These are phyloP conservation scores for Suillus tomentosus DNA, from an alignment of 768 basidiomycete genomes.

Conservation along the genomic window DNA sequence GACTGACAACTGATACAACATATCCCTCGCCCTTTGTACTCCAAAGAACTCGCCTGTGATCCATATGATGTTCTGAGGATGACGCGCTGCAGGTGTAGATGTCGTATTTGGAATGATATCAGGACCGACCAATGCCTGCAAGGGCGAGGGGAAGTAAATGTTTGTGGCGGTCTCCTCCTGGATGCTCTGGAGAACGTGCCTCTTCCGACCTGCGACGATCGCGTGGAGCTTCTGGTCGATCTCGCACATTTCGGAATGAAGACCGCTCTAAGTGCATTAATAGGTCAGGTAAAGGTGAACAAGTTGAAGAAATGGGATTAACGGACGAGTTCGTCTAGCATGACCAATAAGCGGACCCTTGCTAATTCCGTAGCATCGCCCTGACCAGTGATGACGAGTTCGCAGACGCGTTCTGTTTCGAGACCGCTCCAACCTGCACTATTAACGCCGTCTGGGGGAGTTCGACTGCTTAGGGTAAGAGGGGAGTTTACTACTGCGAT, in stretches of 20 bases:
- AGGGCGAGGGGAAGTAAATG: conserved; percentile 89
- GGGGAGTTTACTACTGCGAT: conserved; percentile 93
- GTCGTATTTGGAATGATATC: conserved; percentile 49
- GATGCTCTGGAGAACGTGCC: conserved; percentile 83
- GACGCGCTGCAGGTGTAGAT: conserved; percentile 18
- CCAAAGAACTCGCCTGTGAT: conserved; percentile 98
- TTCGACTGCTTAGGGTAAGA: conserved; percentile 70
- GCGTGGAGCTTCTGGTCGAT: conserved; percentile 94
- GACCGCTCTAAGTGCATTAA: conserved; percentile 62
- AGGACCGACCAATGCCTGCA: conserved; percentile 82
- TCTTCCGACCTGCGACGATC: conserved; percentile 89
- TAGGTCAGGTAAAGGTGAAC: conserved; percentile 15
- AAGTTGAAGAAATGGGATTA: conserved; percentile 15
- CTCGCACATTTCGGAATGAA: conserved; percentile 89
- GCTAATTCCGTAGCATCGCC: conserved; percentile 92
- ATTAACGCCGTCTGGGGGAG: conserved; percentile 74
- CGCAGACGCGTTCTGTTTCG: conserved; percentile 92
- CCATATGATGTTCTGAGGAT: conserved; percentile 73
- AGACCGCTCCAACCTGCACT: conserved; percentile 86
- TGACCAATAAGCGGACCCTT: conserved; percentile 85
- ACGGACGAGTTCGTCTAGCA: conserved; percentile 92
- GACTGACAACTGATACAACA: conserved; percentile 86
- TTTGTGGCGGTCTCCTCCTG: conserved; percentile 98
- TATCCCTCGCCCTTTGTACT: conserved; percentile 92
- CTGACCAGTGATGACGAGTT: conserved; percentile 86